Evolutionary conservation across 2,329 filamentous ascomycete genomes (phyloP), one percentile per base, ranked within the genome.

Genomic region (Aschersonia sp.): DNA sequence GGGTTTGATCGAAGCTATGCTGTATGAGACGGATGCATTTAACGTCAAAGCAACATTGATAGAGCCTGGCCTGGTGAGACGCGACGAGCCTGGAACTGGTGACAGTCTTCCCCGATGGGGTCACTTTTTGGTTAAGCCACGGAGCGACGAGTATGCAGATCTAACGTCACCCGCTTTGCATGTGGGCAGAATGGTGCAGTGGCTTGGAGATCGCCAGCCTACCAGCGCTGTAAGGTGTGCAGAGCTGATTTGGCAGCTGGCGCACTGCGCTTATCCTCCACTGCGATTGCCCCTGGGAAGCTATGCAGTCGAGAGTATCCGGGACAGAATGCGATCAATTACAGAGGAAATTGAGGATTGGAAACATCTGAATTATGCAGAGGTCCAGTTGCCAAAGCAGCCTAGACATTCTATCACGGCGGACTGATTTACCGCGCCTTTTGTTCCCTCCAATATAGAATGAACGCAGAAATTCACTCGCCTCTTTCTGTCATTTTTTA

Each of bases 301-400:
- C 54, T 97, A 94, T 67, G 90, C 92, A 1, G 90, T 97, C 39
- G 90, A 98, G 63, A 96, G 89, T 62, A 94, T 97, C 46, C 73
- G 92, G 12, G 92, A 98, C 66, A 75, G 90, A 22, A 66, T 97
- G 58, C 78, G 87, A 54, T 90, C 85, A 51, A 87, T 97, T 41
- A 96, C 89, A 10, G 92, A 97, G 64, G 92, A 98, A 69, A 77
- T 94, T 54, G 87, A 94, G 66, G 87, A 94, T 60, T 94, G 87
- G 87, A 92, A 89, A 58, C 83, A 90, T 60, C 68, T 94, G 32
- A 86, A 86, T 61, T 89, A 87, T 54, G 68, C 76, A 9, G 46
- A 37, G 2, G 11, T 11, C 9, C 12, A 37, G 8, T 7, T n/a
- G 30, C n/a, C 30, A 31, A 35, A 48, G 22, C 22, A 22, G 22